Conservation (phyloP, 257 asterid genomes). For the Mentha longifolia region DNA sequence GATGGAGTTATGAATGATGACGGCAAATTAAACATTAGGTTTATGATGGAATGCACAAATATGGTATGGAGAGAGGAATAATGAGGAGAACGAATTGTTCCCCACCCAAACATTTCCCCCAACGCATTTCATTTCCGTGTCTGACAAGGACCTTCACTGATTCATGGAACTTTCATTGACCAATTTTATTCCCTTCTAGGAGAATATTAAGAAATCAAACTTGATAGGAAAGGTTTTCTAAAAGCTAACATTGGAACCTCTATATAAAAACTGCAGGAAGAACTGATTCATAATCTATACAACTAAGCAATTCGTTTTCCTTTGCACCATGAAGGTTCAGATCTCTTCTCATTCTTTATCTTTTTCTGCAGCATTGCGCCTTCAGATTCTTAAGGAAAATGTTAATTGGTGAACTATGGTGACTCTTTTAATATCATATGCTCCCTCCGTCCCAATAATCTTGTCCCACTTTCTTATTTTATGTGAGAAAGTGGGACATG, state of each 20-base stretch:
- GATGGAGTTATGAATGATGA: neutral
- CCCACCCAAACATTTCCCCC: neutral
- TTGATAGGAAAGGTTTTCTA: too few species aligned
- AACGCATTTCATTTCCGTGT: neutral
- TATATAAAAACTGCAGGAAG: slow-evolving; percentile 2
- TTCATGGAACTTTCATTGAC: neutral
- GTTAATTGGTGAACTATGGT: neutral
- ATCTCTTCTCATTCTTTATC: neutral
- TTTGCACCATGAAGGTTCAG: slow-evolving; percentile 12
- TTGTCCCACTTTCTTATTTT: too few species aligned
- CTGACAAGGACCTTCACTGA: neutral
- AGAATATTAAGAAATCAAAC: too few species aligned
- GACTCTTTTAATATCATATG: neutral
- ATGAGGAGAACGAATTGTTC: neutral
- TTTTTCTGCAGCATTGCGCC: neutral
- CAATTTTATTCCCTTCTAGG: too few species aligned
- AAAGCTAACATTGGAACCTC: slow-evolving; percentile 13
- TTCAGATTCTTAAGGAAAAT: slow-evolving; percentile 10
- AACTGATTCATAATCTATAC: slow-evolving; percentile 12
- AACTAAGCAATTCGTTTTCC: slow-evolving; percentile 5
- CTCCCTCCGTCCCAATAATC: too few species aligned
- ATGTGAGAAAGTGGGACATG: too few species aligned
- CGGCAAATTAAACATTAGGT: neutral
- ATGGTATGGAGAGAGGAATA: neutral
- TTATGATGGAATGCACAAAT: neutral